Evolutionary conservation across 2,329 filamentous ascomycete genomes (phyloP).

Genomic region (Verticillium tricorpus): DNA sequence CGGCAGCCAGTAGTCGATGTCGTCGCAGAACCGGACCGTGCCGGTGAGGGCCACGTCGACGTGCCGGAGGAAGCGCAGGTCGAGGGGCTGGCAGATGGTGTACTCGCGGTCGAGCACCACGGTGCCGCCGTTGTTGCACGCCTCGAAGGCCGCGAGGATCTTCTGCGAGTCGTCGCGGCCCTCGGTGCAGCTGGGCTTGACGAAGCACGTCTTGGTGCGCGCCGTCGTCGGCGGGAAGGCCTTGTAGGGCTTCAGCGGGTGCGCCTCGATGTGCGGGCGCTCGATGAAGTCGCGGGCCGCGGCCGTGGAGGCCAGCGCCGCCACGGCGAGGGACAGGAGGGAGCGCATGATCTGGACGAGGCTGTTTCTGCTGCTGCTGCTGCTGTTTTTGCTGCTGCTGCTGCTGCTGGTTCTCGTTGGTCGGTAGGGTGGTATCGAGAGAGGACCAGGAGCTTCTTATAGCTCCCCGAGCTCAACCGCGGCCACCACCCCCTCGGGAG

Average conservation of each 20-base stretch:
- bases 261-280: constrained; percentile 13
- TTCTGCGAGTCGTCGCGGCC: constrained; percentile 27
- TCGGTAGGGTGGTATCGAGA: neutral
- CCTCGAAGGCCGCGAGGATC: constrained; percentile 47
- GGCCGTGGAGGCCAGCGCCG: constrained; percentile 7
- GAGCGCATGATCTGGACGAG: neutral
- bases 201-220: constrained; percentile 19
- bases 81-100: constrained; percentile 58
- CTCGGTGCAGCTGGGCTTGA: constrained; percentile 15
- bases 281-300: constrained; percentile 5
- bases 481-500: too few relatives aligned
- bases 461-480: neutral
- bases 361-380: neutral
- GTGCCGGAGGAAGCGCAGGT: constrained; percentile 59
- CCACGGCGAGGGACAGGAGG: constrained; percentile 8
- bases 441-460: neutral
- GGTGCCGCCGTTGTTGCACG: constrained; percentile 60
- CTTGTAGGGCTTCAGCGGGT: constrained; percentile 12
- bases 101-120: constrained; percentile 57
- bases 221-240: constrained; percentile 14
- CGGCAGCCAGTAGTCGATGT: constrained; percentile 65
- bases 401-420: neutral
- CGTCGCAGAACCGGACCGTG: constrained; percentile 57
- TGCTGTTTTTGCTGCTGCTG: neutral
- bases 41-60: constrained; percentile 57